Conservation (phyloP, 2,329 filamentous ascomycete species). For the Trichophyton simii region DNA sequence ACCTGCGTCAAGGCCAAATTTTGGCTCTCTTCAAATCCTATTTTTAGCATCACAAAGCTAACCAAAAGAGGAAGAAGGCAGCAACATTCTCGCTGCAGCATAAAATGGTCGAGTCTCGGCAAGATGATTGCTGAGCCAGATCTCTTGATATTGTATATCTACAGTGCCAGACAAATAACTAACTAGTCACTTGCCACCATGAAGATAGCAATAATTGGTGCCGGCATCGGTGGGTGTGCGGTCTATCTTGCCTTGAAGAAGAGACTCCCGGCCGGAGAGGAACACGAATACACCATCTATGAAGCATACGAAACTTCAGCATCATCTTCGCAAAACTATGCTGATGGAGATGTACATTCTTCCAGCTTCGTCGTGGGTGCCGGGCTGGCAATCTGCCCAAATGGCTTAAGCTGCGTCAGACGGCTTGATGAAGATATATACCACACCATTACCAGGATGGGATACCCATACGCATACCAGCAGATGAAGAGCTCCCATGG, state of each 20-base stretch:
- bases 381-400: slow-evolving; percentile 28
- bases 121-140: not conserved
- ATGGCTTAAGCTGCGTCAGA: slow-evolving; percentile 29
- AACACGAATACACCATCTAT: slow-evolving; percentile 28
- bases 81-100: not conserved
- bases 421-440: slow-evolving; percentile 27
- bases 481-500: slow-evolving; percentile 27
- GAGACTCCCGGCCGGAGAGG: slow-evolving; percentile 20
- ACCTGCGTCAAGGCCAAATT: no score
- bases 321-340: slow-evolving; percentile 9
- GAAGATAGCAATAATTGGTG: slow-evolving; percentile 35
- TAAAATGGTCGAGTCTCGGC: not conserved
- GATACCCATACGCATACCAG: slow-evolving; percentile 24
- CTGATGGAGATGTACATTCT: slow-evolving; percentile 19
- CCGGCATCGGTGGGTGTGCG: slow-evolving; percentile 30
- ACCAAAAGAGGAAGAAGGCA: not conserved
- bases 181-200: slow-evolving; percentile 15
- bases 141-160: not conserved
- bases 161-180: not conserved
- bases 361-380: slow-evolving; percentile 28
- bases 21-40: no score
- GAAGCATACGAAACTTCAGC: slow-evolving; percentile 27
- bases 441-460: slow-evolving; percentile 22
- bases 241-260: slow-evolving; percentile 31
- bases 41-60: no score